Conservation (phyloP, 352 stramenopile genomes). For the Pythium grandisporangium region DNA sequence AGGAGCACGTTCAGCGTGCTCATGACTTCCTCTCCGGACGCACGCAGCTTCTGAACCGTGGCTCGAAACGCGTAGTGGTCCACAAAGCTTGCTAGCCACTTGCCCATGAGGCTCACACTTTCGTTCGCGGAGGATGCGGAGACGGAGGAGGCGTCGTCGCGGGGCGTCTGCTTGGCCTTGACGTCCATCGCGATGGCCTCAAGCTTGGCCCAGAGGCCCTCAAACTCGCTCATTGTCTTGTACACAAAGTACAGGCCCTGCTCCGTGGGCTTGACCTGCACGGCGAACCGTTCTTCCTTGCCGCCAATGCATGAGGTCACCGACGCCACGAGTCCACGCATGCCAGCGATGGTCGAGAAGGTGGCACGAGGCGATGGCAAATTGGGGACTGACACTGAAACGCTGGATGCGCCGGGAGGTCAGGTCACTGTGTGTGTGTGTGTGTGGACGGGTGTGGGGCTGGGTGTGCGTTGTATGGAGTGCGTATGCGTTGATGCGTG, state of each 20-base stretch:
- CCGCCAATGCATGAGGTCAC: conserved; percentile 77
- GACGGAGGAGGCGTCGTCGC: conserved; percentile 2
- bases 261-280: conserved; percentile 36
- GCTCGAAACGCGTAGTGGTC: conserved; percentile 66
- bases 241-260: conserved; percentile 67
- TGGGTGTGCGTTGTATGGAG: no score
- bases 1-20: conserved; percentile 67
- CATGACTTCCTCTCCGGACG: conserved; percentile 63
- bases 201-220: conserved; percentile 53
- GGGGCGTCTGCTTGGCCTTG: conserved; percentile 22
- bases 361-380: no score
- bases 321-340: conserved; percentile 54
- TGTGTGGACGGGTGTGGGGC: no score
- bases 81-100: conserved; percentile 71
- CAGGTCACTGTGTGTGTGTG: no score
- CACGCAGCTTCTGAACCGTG: conserved; percentile 42
- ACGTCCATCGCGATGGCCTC: conserved; percentile 42
- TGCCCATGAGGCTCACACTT: conserved; percentile 36
- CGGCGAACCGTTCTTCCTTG: conserved; percentile 70
- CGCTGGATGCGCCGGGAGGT: no score
- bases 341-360: no score
- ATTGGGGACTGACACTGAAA: no score
- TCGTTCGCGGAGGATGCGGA: conserved; percentile 4
- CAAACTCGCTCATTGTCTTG: conserved; percentile 70
- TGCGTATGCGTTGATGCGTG: no score